These are phyloP conservation scores for Aspergillus alliaceus DNA, from an alignment of 2,329 filamentous ascomycete genomes.

Conservation along the genomic window DNA sequence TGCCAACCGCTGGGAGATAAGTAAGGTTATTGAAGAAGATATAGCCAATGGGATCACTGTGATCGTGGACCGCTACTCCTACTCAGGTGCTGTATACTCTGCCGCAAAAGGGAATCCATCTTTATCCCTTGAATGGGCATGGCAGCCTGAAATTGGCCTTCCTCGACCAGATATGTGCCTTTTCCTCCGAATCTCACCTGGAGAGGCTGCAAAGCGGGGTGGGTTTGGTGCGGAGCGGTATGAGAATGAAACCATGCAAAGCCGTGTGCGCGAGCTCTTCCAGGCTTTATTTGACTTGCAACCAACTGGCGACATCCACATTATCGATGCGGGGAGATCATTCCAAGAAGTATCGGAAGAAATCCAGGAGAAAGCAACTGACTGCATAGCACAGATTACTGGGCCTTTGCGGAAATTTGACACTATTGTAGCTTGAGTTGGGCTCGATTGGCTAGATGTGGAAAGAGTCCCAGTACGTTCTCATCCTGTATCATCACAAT, in stretches of 20 bases:
- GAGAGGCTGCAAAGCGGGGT: constrained; percentile 71
- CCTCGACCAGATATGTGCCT: constrained; percentile 84
- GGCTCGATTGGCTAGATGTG: neutral
- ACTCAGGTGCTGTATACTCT: constrained; percentile 90
- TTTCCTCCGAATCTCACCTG: constrained; percentile 79
- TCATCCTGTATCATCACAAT: constrained; percentile 51
- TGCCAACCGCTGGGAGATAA: constrained; percentile 82
- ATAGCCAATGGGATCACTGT: constrained; percentile 70
- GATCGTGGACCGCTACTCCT: constrained; percentile 90
- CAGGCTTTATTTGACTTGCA: constrained; percentile 50
- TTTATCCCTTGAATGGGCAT: constrained; percentile 75
- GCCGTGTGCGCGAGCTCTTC: constrained; percentile 74
- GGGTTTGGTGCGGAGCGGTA: constrained; percentile 89
- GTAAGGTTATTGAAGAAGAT: constrained; percentile 41
- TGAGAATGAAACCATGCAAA: constrained; percentile 81
- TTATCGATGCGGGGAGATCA: constrained; percentile 55
- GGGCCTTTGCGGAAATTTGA: constrained; percentile 38
- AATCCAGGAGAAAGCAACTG: constrained; percentile 30
- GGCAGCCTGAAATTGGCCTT: constrained; percentile 79
- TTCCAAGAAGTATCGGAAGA: constrained; percentile 53
- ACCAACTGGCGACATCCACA: constrained; percentile 53
- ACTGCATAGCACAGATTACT: constrained; percentile 30
- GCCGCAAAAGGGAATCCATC: constrained; percentile 77
- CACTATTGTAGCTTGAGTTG: constrained; percentile 20
- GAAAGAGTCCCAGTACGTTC: constrained; percentile 6